Percentiles rank a stretch among this genome's conserved stretches.
Conservation (phyloP, 768 basidiomycete genomes). For the Suillus lakei region DNA sequence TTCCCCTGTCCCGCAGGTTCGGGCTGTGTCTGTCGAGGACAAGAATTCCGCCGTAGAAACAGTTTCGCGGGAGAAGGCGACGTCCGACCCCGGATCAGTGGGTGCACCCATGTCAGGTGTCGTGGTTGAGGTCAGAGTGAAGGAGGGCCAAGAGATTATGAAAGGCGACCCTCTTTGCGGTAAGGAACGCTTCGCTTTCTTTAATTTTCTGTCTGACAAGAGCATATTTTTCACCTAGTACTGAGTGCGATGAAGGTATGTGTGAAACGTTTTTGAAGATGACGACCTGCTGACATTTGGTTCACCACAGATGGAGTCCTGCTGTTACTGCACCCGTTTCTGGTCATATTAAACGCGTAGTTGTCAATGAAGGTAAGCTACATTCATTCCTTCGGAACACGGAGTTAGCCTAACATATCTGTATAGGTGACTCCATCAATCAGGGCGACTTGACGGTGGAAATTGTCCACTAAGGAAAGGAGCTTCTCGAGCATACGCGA, state of each 20-base stretch:
- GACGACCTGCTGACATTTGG: conserved; percentile 19
- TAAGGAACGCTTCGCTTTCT: conserved; percentile 42
- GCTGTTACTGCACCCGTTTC: conserved; percentile 96
- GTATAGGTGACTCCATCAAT: conserved; percentile 86
- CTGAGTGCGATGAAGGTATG: conserved; percentile 93
- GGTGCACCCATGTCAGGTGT: conserved; percentile 98
- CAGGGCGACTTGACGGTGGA: conserved; percentile 92
- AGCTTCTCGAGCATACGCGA: conserved; percentile 12
- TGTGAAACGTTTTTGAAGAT: not conserved
- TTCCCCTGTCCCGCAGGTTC: conserved; percentile 57
- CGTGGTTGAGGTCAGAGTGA: conserved; percentile 96
- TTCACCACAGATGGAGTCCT: conserved; percentile 88
- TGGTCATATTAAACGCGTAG: conserved; percentile 93
- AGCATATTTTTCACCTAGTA: conserved; percentile 48
- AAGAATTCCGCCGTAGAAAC: conserved; percentile 97
- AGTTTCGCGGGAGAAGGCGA: conserved; percentile 92
- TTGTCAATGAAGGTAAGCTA: conserved; percentile 79
- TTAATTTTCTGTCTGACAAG: conserved; percentile 27
- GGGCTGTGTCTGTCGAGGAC: conserved; percentile 95
- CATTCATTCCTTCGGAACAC: conserved; percentile 5
- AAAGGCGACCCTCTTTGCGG: conserved; percentile 96
- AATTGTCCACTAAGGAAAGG: conserved; percentile 65
- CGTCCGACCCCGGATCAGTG: conserved; percentile 92
- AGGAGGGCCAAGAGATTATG: conserved; percentile 97
- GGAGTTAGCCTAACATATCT: conserved; percentile 10